phyloP scores from a whole-genome alignment of 805 yeast genomes.

The Yarrowia bubula region DNA sequence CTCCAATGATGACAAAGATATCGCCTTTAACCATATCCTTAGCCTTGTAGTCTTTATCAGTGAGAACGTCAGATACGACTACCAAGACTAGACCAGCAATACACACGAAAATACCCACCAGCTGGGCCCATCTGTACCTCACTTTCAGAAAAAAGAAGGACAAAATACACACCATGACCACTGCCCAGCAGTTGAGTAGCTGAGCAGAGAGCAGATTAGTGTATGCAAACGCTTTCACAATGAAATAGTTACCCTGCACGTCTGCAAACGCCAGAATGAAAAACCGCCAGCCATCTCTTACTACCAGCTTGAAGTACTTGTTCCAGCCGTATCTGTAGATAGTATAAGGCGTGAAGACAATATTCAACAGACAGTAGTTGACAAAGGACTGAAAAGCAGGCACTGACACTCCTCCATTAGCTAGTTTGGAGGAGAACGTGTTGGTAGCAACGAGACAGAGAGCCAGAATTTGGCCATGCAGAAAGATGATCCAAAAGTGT shows the following conservation, averaged over 20 bases:
- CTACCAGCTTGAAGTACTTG: slow-evolving; percentile 38
- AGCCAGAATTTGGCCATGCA: slow-evolving; percentile 46
- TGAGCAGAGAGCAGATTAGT: slow-evolving; percentile 47
- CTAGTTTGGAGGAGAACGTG: slow-evolving; percentile 45
- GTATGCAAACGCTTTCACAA: slow-evolving; percentile 46
- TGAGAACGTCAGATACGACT: slow-evolving; percentile 43
- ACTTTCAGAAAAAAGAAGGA: slow-evolving; percentile 46
- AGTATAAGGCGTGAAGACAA: slow-evolving; percentile 44
- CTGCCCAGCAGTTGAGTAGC: slow-evolving; percentile 47
- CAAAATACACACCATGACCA: slow-evolving; percentile 45
- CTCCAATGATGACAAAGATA: slow-evolving; percentile 46
- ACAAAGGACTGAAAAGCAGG: slow-evolving; percentile 48
- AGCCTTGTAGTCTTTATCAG: slow-evolving; percentile 45
- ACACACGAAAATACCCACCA: slow-evolving; percentile 43
- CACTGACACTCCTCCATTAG: slow-evolving; percentile 41
- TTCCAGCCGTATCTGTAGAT: slow-evolving; percentile 43
- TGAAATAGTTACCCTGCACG: slow-evolving; percentile 49
- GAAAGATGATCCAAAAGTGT: slow-evolving; percentile 44
- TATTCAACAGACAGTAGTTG: slow-evolving; percentile 42
- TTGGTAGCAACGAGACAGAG: slow-evolving; percentile 45
- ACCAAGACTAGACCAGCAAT: slow-evolving; percentile 47
- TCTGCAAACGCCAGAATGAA: slow-evolving; percentile 46
- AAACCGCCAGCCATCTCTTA: slow-evolving; percentile 45
- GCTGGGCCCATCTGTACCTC: slow-evolving; percentile 48
- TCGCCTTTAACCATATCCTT: slow-evolving; percentile 46